Percentiles rank a stretch among this genome's conserved stretches.
Conservation (phyloP, 306 rosid species). For the Citrullus colocynthis region DNA sequence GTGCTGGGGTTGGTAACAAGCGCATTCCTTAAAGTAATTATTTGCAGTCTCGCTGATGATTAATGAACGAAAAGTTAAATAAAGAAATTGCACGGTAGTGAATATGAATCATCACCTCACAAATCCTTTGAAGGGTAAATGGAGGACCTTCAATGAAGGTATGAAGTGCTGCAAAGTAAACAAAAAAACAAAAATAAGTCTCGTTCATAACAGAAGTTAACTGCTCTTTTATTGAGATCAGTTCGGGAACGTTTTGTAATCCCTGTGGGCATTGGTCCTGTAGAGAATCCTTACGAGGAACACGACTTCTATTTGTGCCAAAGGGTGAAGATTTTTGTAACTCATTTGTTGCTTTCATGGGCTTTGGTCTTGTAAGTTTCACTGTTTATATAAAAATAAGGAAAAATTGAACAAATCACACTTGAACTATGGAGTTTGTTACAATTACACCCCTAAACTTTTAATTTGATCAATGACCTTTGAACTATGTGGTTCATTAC, state of each 20-base stretch:
- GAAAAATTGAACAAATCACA: too few species aligned
- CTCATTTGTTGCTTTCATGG: neutral
- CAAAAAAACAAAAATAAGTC: slow-evolving; percentile 5
- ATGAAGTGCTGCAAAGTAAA: slow-evolving; percentile 50
- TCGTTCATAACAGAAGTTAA: neutral
- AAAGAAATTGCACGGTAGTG: neutral
- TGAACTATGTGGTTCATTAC: too few species aligned
- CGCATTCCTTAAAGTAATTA: neutral
- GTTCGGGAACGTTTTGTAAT: neutral
- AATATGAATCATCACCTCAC: slow-evolving; percentile 44
- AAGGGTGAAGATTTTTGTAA: neutral
- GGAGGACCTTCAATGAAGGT: slow-evolving; percentile 87
- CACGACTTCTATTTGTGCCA: neutral
- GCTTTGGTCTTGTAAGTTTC: neutral
- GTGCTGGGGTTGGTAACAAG: neutral
- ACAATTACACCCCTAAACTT: too few species aligned
- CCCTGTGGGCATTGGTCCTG: neutral
- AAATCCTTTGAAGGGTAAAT: slow-evolving; percentile 86
- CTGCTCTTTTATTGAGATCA: neutral
- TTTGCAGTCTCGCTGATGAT: neutral
- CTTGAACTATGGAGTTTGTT: too few species aligned
- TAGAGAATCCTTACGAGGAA: too few species aligned
- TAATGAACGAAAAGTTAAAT: neutral
- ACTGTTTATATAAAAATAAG: neutral
- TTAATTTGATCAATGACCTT: too few species aligned